Base-by-base conservation (phyloP, 2,329 filamentous ascomycete genomes). In the Epichloe sp. region DNA sequence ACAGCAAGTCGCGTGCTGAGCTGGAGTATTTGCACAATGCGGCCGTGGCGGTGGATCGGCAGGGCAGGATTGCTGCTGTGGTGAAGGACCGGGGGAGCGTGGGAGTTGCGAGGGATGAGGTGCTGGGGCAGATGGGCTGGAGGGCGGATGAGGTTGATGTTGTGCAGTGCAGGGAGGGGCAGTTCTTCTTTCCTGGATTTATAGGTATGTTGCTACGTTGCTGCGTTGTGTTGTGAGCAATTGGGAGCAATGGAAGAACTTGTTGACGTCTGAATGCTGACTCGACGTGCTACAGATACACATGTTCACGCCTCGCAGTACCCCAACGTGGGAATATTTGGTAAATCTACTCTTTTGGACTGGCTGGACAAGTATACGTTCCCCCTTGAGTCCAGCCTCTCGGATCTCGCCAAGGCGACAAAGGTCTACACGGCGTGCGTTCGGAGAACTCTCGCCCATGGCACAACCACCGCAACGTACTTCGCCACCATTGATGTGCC, bases 361-460 rank as follows among this genome's bases (percentile, higher is more conserved):
- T 98, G 93, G 93, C 75, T 98, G 5, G 79, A 90, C 60, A 93
- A 76, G 15, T 97, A 98, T 71, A 98, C 93, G 0, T 98, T 97
- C 63, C 93, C 93, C 0, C 78, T 95, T 55, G 93, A 98, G 68
- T 75, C 83, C 1, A 89, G 85, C 10, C 80, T 96, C 53, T 70
- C 75, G 6, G 74, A 80, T 55, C 69, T 81, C 5, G 56, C 69
- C 51, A 81, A 79, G 60, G 88, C 89, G 1, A 73, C 73, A 14
- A 74, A 72, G 37, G 82, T 94, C 55, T 98, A 97, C 69, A 76
- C 77, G 23, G 83, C 85, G 52, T 85, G 87, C 56, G 79, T 98
- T 56, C 74, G 80, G 34, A 82, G 87, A 45, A 95, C 89, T 0
- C 78, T 98, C 11, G 78, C 87, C 21, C 82, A 96, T 63, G 93